These are phyloP conservation scores for Monosporascus ibericus DNA, from an alignment of 2,329 filamentous ascomycete genomes.

Conservation along the genomic window DNA sequence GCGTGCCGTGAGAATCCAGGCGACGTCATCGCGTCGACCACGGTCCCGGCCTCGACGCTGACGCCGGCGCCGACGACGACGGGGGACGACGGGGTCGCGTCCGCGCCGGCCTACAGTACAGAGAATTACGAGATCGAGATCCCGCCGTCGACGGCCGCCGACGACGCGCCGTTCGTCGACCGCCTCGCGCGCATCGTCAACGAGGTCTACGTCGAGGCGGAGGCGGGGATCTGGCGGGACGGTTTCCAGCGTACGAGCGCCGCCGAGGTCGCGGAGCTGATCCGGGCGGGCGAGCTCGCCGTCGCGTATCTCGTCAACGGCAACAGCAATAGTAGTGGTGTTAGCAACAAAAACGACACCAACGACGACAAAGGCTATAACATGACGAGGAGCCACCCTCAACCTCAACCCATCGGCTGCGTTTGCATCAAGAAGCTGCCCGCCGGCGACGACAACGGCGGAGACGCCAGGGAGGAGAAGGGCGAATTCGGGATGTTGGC, in stretches of 20 bases:
- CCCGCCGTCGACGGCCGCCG: slow-evolving; percentile 7
- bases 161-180: slow-evolving; percentile 9
- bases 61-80: slow-evolving; percentile 1
- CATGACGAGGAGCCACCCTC: too few relatives aligned
- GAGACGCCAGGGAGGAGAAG: background rate
- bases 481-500: slow-evolving; percentile 25
- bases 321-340: background rate
- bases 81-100: background rate
- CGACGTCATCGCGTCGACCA: slow-evolving; percentile 4
- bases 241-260: slow-evolving; percentile 17
- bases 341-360: background rate
- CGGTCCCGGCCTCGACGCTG: slow-evolving; percentile 6
- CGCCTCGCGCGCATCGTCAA: slow-evolving; percentile 15
- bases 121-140: slow-evolving; percentile 9
- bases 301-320: slow-evolving; percentile 8
- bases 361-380: too few relatives aligned
- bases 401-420: slow-evolving; percentile 15
- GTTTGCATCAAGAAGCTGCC: slow-evolving; percentile 14
- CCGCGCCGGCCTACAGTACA: background rate
- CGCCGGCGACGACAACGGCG: background rate
- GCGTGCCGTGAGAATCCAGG: background rate
- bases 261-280: slow-evolving; percentile 11
- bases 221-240: slow-evolving; percentile 40
- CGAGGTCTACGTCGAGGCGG: slow-evolving; percentile 45
- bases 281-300: slow-evolving; percentile 17